A percentile compares a stretch with the other conserved stretches of the same genome.
Conservation (phyloP, 2,329 filamentous ascomycete genomes). For the Gaeumannomyces sp. region DNA sequence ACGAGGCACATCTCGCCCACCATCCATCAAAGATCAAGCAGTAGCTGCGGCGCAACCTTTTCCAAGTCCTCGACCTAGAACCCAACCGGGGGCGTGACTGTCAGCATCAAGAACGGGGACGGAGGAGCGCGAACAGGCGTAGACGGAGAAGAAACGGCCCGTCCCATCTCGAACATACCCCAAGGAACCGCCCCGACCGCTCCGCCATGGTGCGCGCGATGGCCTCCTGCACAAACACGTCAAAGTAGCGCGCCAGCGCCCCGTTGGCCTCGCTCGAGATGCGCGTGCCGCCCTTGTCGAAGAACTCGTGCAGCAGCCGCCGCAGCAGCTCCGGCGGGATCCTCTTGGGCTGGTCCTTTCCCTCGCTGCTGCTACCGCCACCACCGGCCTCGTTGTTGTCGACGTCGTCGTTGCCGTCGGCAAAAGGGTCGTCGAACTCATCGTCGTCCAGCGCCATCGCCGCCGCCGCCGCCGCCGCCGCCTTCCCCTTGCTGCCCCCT, state of each 20-base stretch:
- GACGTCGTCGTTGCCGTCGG: conserved; percentile 16
- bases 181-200: conserved; percentile 63
- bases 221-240: conserved; percentile 85
- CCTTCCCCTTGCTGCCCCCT: conserved; percentile 17
- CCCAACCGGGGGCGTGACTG: background rate
- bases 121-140: background rate
- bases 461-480: conserved; percentile 12
- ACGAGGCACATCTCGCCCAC: too few species aligned
- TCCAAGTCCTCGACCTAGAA: conserved; percentile 78
- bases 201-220: conserved; percentile 72
- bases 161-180: conserved; percentile 50
- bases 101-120: background rate
- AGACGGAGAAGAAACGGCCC: too few species aligned
- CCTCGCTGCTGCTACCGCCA: background rate
- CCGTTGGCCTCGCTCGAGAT: conserved; percentile 72
- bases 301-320: conserved; percentile 72
- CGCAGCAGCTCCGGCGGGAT: conserved; percentile 73
- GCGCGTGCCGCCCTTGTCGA: conserved; percentile 63
- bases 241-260: conserved; percentile 77
- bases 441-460: conserved; percentile 4
- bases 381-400: conserved; percentile 28
- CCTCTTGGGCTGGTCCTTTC: conserved; percentile 27
- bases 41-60: conserved; percentile 75
- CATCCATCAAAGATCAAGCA: conserved; percentile 72
- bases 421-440: conserved; percentile 15